Percentiles rank a stretch among this genome's conserved stretches.
Conservation (phyloP, 2,329 filamentous ascomycete species). For the Aureobasidium sp. region DNA sequence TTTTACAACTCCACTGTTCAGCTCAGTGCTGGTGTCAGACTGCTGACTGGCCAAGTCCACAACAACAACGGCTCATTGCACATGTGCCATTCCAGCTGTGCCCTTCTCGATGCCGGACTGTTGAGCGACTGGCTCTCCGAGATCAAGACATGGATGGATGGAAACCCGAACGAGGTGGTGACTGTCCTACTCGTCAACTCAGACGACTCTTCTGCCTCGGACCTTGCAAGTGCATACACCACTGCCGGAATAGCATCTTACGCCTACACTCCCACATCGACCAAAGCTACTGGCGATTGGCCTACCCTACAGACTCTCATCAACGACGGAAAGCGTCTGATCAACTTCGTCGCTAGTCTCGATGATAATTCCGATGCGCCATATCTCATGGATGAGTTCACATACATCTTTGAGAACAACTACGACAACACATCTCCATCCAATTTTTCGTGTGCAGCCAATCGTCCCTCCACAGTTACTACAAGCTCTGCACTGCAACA, state of each 20-base stretch:
- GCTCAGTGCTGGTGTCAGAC: conserved; percentile 62
- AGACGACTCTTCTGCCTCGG: conserved; percentile 49
- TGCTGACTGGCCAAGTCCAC: conserved; percentile 69
- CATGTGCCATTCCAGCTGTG: conserved; percentile 64
- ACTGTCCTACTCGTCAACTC: conserved; percentile 69
- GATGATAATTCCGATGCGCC: conserved; percentile 36
- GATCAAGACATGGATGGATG: conserved; percentile 63
- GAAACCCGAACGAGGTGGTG: conserved; percentile 66
- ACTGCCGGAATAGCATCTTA: conserved; percentile 54
- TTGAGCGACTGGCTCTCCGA: conserved; percentile 56
- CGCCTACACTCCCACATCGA: conserved; percentile 50
- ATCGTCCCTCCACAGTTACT: conserved; percentile 54
- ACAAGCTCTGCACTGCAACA: conserved; percentile 45
- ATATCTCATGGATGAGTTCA: conserved; percentile 58
- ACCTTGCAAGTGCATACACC: conserved; percentile 51
- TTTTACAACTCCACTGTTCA: conserved; percentile 66
- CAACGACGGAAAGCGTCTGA: conserved; percentile 54
- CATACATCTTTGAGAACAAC: conserved; percentile 64
- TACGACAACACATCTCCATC: conserved; percentile 56
- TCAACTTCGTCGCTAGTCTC: conserved; percentile 59
- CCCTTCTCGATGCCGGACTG: conserved; percentile 61
- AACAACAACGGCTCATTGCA: conserved; percentile 38
- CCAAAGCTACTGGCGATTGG: conserved; percentile 47
- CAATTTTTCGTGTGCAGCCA: conserved; percentile 66
- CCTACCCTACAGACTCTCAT: conserved; percentile 68